Base-by-base conservation (phyloP, 305 asterid genomes). In the Vinca major region DNA sequence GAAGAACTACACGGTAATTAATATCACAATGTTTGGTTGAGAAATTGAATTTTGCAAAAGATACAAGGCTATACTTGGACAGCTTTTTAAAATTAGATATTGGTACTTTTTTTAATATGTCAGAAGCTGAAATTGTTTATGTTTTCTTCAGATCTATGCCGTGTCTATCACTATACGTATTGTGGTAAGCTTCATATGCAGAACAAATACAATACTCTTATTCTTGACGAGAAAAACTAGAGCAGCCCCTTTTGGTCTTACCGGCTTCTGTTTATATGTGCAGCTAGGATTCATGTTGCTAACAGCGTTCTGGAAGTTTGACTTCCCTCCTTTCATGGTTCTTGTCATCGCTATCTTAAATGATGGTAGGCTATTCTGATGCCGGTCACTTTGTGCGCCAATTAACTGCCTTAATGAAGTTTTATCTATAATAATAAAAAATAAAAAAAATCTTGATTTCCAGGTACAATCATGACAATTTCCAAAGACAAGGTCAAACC, bases 131-230 rank as follows among this genome's bases (percentile, higher is more conserved):
- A 74, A 16, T 6, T 64, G 60, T 43, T 40, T 67, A 51, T 20
- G 17, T 62, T 48, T 67, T 74, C 69, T 66, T 50, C 79, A 84
- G 88, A 84, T 84, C 61, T 84, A 84, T 68, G 89, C 89, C 5
- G 89, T 84, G 39, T 84, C 86, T 20, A 84, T 84, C 74, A 84
- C 89, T 2, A 84, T 84, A 53, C 86, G 86, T 78, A 84, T 82
- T 36, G 89, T 84, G 84, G 89, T 84, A 78, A 73, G 85, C 71
- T 63, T 61, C 57, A 45, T 13, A 49, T 2, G 4, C 11, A 64
- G 6, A 5, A 51, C 43, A 4, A 19, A 37, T 60, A 16, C 48
- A 63, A 40, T 39, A 20, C 20, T 2, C 16, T 40, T 41, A 45
- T 14, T 7, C 76, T 13, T 48, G 12, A 39, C 21, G 5, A 4